Evolutionary conservation across 352 stramenopile species (phyloP).

Genomic region (Hyaloperonospora brassicae): DNA sequence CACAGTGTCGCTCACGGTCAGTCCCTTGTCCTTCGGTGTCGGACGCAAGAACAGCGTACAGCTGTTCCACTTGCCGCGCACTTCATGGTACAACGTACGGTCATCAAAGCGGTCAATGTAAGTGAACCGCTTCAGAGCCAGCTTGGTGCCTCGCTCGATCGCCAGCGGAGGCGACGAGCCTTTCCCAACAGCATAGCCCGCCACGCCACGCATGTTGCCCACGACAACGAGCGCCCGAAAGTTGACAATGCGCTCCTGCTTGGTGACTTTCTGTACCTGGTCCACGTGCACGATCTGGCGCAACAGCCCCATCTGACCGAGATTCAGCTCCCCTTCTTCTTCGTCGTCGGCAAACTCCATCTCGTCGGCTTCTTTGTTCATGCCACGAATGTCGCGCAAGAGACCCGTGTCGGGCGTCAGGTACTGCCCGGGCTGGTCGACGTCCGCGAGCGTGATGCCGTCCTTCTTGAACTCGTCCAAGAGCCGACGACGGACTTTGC

Average conservation of each 20-base stretch:
- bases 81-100: conserved; percentile 86
- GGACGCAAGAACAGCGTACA: conserved; percentile 88
- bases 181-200: conserved; percentile 91
- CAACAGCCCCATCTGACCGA: conserved; percentile 57
- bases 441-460: conserved; percentile 50
- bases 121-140: conserved; percentile 90
- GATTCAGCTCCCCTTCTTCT: conserved; percentile 54
- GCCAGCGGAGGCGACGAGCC: conserved; percentile 81
- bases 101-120: conserved; percentile 93
- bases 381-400: conserved; percentile 52
- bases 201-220: conserved; percentile 89
- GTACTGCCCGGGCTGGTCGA: conserved; percentile 36
- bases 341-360: conserved; percentile 62
- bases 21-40: conserved; percentile 56
- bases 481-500: conserved; percentile 66
- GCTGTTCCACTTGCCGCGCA: conserved; percentile 93
- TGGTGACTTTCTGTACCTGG: conserved; percentile 85
- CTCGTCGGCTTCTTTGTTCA: conserved; percentile 64
- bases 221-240: conserved; percentile 91
- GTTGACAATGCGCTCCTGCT: conserved; percentile 87
- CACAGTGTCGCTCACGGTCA: conserved; percentile 75
- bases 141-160: conserved; percentile 82
- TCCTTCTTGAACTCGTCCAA: conserved; percentile 78
- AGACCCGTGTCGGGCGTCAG: conserved; percentile 52
- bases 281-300: conserved; percentile 80